Evolutionary conservation across 1,139 yeast genomes (phyloP), one percentile per base, ranked within the genome.

Genomic region (Pichia norvegensis): DNA sequence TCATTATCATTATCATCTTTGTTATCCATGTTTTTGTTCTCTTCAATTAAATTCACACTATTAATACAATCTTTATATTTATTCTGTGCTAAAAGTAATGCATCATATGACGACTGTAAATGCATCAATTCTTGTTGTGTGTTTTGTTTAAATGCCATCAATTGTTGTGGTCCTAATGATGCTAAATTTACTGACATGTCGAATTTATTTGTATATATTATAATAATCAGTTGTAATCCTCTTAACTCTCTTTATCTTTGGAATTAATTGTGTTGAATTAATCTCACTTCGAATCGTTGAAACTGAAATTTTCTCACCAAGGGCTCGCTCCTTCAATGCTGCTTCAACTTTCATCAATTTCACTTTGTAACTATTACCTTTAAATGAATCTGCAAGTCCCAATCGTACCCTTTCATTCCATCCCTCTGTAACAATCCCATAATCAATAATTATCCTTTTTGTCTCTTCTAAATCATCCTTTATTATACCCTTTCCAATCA

Each of bases 101-200:
- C 95, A 56, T 81, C 85, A 49, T 85, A 74, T 1, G 97, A 88
- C 42, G 84, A 84, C 14, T 86, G 76, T 60, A 92, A 79, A 59
- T 90, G 96, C 54, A 83, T 85, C 38, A 90, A 70, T 62, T 92
- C 98, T 57, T 79, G 82, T 57, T 87, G 95, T 29, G 94, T 76
- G 57, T 84, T 86, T 58, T 82, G 83, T 55, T 94, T 85, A 59
- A 92, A 79, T 55, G 87, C 94, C 38, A 81, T 73, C 45, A 92
- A 72, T 65, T 92, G 97, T 60, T 87, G 94, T 2, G 94, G 85
- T 45, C 80, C 79, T 50, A 90, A 75, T 55, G 78, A 72, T 29
- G 80, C 72, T 58, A 88, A 70, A 59, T 88, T 95, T 46, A 77
- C 62, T 5, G 54, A 50, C 54, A 51, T 50, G 13, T 41, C 10